Evolutionary conservation across 345 rosid genomes (phyloP).

Genomic region (Boechera retrofracta): DNA sequence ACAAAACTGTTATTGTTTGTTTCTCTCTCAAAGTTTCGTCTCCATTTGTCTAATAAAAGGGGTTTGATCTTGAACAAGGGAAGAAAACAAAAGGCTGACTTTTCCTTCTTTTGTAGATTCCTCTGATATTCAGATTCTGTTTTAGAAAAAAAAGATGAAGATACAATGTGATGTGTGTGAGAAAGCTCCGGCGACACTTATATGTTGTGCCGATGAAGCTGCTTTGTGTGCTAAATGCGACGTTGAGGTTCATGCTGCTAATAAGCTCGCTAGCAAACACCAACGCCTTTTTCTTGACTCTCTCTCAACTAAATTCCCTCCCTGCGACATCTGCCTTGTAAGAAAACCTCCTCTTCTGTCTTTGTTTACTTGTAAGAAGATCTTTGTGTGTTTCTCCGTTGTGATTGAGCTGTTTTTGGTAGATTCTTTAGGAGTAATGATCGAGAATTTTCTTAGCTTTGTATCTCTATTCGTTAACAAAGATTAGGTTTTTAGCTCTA

Average conservation of each 20-base stretch:
- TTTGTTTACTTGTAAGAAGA: not conserved
- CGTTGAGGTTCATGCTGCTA: conserved; percentile 89
- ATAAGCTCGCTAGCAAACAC: conserved; percentile 95
- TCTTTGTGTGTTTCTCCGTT: not conserved
- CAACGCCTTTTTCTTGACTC: conserved; percentile 91
- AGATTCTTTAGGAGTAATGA: not conserved
- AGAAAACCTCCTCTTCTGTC: conserved; percentile 7
- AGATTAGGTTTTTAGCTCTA: not conserved
- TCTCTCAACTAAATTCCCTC: conserved; percentile 80
- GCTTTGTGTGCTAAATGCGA: conserved; percentile 87
- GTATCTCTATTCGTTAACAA: not conserved
- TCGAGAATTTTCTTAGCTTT: not conserved
- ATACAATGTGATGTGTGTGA: conserved; percentile 99
- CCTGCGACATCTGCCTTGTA: conserved; percentile 93
- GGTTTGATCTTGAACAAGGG: not conserved
- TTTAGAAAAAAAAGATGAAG: conserved; percentile 47
- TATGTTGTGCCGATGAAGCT: conserved; percentile 96
- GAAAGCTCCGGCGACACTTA: conserved; percentile 87
- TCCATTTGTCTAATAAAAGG: conserved; percentile 17
- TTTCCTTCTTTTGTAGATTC: not conserved
- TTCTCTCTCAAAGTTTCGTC: conserved; percentile 16
- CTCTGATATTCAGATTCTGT: conserved; percentile 6
- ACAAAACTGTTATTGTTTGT: not conserved
- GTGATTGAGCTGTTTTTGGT: conserved; percentile 5
- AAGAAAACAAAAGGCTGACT: conserved; percentile 16